Percentiles rank a stretch among this genome's conserved stretches.
Evolutionary conservation across 306 rosid species (phyloP).

Genomic region (Dryas alaskensis): DNA sequence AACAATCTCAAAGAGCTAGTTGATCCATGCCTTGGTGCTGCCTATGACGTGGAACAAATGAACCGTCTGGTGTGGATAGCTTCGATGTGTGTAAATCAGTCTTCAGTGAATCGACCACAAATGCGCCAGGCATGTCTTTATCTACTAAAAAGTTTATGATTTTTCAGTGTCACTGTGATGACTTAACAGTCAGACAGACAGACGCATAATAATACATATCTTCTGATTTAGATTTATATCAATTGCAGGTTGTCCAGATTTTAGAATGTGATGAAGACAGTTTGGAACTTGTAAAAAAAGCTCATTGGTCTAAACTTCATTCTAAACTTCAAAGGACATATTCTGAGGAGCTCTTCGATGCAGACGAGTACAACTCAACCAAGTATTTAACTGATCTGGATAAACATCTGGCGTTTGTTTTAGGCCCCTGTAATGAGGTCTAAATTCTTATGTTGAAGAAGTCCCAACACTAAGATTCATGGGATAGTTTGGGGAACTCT

Average conservation of each 20-base stretch:
- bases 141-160: constrained; percentile 1
- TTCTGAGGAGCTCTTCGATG: constrained; percentile 74
- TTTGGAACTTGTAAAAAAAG: constrained; percentile 32
- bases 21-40: constrained; percentile 56
- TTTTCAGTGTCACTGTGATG: neutral
- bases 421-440: constrained; percentile 33
- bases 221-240: neutral
- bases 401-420: constrained; percentile 51
- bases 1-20: constrained; percentile 51
- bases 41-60: constrained; percentile 65
- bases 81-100: constrained; percentile 70
- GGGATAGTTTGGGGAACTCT: no score
- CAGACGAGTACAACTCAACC: constrained; percentile 87
- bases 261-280: constrained; percentile 53
- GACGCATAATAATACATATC: neutral
- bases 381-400: constrained; percentile 52
- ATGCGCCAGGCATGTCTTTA: constrained; percentile 70
- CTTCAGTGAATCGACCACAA: constrained; percentile 67
- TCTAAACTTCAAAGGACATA: constrained; percentile 58
- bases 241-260: constrained; percentile 54
- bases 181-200: neutral
- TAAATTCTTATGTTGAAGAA: neutral
- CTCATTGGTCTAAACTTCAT: constrained; percentile 52
- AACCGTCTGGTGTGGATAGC: constrained; percentile 47
- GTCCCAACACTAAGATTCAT: no score